Conservation (phyloP, 1,139 yeast genomes). For the Sugiyamaella castrensis region DNA sequence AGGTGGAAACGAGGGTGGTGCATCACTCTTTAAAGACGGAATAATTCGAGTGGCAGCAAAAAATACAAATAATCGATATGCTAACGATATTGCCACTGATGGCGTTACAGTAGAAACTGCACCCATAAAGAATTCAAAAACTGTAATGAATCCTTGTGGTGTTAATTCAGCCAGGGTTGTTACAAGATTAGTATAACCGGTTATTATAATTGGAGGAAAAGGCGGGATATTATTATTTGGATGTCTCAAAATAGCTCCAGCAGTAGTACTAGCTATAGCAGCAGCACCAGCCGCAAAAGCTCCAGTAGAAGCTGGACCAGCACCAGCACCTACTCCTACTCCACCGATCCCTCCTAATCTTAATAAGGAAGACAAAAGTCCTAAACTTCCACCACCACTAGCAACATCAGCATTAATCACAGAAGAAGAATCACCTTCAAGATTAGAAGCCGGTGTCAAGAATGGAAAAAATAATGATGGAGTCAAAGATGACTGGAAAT, state of each 20-base stretch:
- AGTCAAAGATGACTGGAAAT: slow-evolving; percentile 45
- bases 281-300: not conserved
- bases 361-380: slow-evolving; percentile 11
- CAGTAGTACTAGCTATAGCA: not conserved
- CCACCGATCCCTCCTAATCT: slow-evolving; percentile 4
- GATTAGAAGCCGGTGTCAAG: slow-evolving; percentile 10
- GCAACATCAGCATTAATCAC: not conserved
- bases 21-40: slow-evolving; percentile 44
- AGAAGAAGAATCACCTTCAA: not conserved
- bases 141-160: slow-evolving; percentile 52
- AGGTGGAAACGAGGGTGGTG: no score
- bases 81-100: slow-evolving; percentile 74
- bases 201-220: slow-evolving; percentile 39
- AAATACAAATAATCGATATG: slow-evolving; percentile 81
- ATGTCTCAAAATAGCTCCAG: not conserved
- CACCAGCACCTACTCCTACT: not conserved
- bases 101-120: slow-evolving; percentile 77
- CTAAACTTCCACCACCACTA: slow-evolving; percentile 3
- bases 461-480: slow-evolving; percentile 30
- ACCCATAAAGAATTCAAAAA: slow-evolving; percentile 64
- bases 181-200: slow-evolving; percentile 41
- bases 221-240: slow-evolving; percentile 31
- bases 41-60: slow-evolving; percentile 93
- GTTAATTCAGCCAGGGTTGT: slow-evolving; percentile 45
- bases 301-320: not conserved